Evolutionary conservation across 2,329 filamentous ascomycete genomes (phyloP).

Genomic region (Dryadomyces quercivorus): DNA sequence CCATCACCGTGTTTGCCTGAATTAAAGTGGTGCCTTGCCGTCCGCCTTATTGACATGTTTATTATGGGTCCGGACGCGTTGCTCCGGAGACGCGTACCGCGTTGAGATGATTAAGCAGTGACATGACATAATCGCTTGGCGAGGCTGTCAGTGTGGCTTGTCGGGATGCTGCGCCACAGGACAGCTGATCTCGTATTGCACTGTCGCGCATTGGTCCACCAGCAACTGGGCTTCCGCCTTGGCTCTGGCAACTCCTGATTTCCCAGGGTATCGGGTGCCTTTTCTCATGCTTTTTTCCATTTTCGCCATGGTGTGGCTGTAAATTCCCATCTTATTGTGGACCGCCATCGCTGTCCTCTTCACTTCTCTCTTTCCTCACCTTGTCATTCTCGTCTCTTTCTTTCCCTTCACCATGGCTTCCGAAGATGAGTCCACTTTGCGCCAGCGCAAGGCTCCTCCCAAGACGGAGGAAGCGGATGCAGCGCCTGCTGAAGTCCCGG

Average conservation of each 20-base stretch:
- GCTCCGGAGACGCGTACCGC: slow-evolving; percentile 9
- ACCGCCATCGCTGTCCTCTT: no score
- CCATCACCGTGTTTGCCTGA: not conserved
- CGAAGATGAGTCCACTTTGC: not conserved
- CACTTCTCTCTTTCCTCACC: no score
- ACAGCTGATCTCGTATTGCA: no score
- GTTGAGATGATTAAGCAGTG: not conserved
- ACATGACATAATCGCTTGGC: not conserved
- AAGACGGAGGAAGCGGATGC: not conserved
- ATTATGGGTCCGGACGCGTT: slow-evolving; percentile 10
- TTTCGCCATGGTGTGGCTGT: no score
- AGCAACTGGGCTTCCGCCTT: no score
- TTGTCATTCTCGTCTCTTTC: not conserved
- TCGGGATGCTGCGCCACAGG: no score
- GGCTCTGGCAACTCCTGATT: no score
- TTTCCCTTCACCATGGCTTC: not conserved
- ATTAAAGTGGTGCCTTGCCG: not conserved
- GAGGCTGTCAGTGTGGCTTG: not conserved
- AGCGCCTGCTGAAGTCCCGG: not conserved
- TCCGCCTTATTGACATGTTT: slow-evolving; percentile 7
- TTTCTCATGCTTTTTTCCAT: no score
- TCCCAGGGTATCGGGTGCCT: no score
- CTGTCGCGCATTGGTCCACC: no score
- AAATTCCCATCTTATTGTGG: no score
- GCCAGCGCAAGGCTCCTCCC: slow-evolving; percentile 3